Evolutionary conservation across 1,284 basidiomycete species (phyloP), one percentile per base, ranked within the genome.

Genomic region (Papiliotrema fonsecae): DNA sequence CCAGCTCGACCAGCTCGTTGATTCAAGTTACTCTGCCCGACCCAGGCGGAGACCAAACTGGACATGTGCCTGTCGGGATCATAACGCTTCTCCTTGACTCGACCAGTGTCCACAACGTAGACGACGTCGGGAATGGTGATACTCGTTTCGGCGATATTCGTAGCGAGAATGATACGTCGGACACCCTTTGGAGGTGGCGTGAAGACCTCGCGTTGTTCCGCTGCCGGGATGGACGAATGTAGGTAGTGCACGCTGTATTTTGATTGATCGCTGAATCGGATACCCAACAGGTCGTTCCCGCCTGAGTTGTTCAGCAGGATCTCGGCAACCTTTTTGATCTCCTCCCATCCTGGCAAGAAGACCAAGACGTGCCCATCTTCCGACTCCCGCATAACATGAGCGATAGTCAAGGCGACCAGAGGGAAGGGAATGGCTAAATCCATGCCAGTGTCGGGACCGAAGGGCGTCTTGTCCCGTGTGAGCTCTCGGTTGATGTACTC

Each of bases 111-210:
- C 39, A 97, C 83, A 42, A 97, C 93, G 65, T 90, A 93, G 6
- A 96, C 91, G 25, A 97, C 91, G 64, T 97, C 89, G 1, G 93
- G 93, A 58, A 97, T 97, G 1, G 93, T 97, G 59, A 97, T 81
- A 5, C 88, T 92, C 1, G 92, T 96, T 75, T 97, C 93, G 13
- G 93, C 94, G 52, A 97, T 94, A 72, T 97, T 97, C 40, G 93
- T 97, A 3, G 93, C 82, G 35, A 97, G 78, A 58, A 97, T 94
- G 65, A 97, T 79, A 18, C 90, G 82, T 53, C 93, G 84, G 19
- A 92, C 80, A 18, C 89, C 88, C 2, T 69, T 58, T 0, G 82
- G 78, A 14, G 89, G 85, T 4, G 88, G 86, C 19, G 86, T 84
- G 69, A 97, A 97, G 49, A 97, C 87, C 50, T 83, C 79, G 67